Evolutionary conservation across 2,329 filamentous ascomycete genomes (phyloP).

Genomic region (Claviceps humidiphila): DNA sequence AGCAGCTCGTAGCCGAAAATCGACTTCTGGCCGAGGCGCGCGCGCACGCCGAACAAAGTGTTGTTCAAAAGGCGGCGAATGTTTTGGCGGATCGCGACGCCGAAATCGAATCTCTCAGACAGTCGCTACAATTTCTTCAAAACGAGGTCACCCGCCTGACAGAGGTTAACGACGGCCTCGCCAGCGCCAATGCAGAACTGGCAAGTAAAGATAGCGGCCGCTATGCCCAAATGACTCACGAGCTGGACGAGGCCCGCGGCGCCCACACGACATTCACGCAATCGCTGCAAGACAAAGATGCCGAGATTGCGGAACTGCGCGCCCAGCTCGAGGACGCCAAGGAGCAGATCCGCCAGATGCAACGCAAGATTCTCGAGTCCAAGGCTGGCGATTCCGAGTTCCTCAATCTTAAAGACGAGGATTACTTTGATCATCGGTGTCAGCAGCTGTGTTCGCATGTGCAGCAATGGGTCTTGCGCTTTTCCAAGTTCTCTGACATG

Average conservation of each 20-base stretch:
- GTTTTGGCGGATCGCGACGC: conserved; percentile 70
- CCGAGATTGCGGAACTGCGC: conserved; percentile 66
- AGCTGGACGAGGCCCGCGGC: conserved; percentile 55
- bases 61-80: conserved; percentile 53
- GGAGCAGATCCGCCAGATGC: conserved; percentile 40
- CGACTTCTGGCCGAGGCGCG: conserved; percentile 62
- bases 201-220: conserved; percentile 63
- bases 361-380: conserved; percentile 40
- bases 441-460: conserved; percentile 92
- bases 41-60: conserved; percentile 50
- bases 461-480: conserved; percentile 93
- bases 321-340: conserved; percentile 64
- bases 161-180: conserved; percentile 70
- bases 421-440: conserved; percentile 89
- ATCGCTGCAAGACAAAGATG: conserved; percentile 67
- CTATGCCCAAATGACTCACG: conserved; percentile 50
- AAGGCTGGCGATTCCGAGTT: conserved; percentile 57
- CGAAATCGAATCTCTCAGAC: conserved; percentile 72
- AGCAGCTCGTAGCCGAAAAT: conserved; percentile 78
- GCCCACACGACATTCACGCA: conserved; percentile 50
- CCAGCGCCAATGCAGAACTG: conserved; percentile 64
- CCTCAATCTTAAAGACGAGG: conserved; percentile 71
- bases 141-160: conserved; percentile 69
- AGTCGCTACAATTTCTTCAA: conserved; percentile 66
- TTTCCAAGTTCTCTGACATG: conserved; percentile 95